Percentiles rank a stretch among this genome's conserved stretches.
Conservation (phyloP, 306 rosid genomes). For the Pachyrhizus erosus region DNA sequence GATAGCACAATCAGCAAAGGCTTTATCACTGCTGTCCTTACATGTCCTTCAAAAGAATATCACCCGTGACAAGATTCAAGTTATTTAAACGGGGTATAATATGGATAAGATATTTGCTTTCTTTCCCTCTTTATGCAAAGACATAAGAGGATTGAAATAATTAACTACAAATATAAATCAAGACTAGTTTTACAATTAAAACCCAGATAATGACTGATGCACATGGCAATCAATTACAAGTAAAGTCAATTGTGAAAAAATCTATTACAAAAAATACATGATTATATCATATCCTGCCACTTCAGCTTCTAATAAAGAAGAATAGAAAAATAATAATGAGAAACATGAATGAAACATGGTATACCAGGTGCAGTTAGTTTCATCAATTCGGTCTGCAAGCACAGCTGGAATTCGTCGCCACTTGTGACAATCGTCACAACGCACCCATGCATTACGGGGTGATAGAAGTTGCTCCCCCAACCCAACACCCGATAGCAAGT, state of each 20-base stretch:
- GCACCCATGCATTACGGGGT: conserved; percentile 87
- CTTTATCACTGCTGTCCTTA: conserved; percentile 73
- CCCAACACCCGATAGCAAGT: conserved; percentile 52
- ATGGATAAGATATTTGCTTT: neutral
- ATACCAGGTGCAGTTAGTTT: conserved; percentile 88
- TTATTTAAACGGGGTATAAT: conserved; percentile 21
- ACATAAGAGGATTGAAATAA: conserved; percentile 1
- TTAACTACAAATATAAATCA: conserved; percentile 27
- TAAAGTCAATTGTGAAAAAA: conserved; percentile 12
- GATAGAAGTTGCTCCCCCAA: conserved; percentile 62
- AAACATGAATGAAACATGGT: conserved; percentile 36
- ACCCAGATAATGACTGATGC: conserved; percentile 28
- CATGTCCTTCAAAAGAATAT: conserved; percentile 78
- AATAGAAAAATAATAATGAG: conserved; percentile 19
- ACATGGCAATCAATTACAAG: conserved; percentile 14
- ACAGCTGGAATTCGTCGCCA: conserved; percentile 95
- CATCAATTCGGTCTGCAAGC: conserved; percentile 85
- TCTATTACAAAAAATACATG: conserved; percentile 27
- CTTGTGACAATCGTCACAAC: conserved; percentile 91
- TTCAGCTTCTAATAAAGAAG: conserved; percentile 33
- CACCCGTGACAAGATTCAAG: conserved; percentile 29
- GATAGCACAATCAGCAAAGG: conserved; percentile 77
- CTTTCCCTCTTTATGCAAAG: conserved; percentile 11
- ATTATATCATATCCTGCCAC: conserved; percentile 22
- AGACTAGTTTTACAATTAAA: neutral